These are phyloP conservation scores for Solanum piurae DNA, from an alignment of 257 asterid genomes.

Conservation along the genomic window DNA sequence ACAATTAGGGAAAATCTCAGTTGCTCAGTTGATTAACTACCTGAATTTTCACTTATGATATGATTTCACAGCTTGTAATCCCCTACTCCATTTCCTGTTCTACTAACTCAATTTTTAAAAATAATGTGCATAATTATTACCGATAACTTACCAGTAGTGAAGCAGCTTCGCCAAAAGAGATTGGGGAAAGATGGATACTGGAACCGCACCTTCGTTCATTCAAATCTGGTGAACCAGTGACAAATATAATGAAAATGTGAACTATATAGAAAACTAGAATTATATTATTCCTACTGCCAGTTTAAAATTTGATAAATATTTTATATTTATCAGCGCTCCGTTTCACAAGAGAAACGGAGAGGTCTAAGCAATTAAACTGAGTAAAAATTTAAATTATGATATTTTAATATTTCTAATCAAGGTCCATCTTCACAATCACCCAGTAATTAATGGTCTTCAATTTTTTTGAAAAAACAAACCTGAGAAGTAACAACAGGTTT, in stretches of 20 bases:
- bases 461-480: no score
- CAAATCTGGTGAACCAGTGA: background rate
- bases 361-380: no score
- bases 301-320: background rate
- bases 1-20: background rate
- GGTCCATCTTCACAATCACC: no score
- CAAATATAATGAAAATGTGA: no score
- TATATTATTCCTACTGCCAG: background rate
- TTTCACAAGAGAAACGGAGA: no score
- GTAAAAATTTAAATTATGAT: no score
- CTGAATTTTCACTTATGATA: no score
- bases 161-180: background rate
- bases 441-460: no score
- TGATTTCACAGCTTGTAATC: background rate
- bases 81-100: background rate
- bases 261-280: no score
- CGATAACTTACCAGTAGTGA: background rate
- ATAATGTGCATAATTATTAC: background rate
- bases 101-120: rapidly evolving
- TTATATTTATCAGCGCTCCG: no score
- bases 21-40: background rate
- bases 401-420: no score
- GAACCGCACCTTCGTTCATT: background rate
- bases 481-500: no score
- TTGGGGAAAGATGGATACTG: background rate